These are phyloP conservation scores for Purpureocillium takamizusanense DNA, from an alignment of 2,329 filamentous ascomycete genomes.

Conservation along the genomic window DNA sequence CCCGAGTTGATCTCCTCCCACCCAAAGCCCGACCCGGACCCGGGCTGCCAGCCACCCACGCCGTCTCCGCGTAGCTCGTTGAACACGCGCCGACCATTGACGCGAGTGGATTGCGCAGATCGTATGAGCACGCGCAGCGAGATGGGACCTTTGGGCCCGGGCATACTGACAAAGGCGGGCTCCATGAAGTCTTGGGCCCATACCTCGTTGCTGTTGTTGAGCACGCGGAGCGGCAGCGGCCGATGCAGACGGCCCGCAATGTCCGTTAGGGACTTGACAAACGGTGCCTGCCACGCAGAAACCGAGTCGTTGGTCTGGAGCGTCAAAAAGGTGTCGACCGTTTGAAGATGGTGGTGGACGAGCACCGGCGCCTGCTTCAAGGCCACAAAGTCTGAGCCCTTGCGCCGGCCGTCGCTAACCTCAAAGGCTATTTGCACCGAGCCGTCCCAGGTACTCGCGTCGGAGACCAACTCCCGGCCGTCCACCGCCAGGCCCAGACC, in stretches of 20 bases:
- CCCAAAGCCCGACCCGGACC: slow-evolving; percentile 5
- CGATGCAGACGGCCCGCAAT: neutral
- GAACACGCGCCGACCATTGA: slow-evolving; percentile 9
- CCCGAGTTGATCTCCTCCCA: slow-evolving; percentile 8
- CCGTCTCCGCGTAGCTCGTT: slow-evolving; percentile 8
- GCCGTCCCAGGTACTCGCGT: neutral
- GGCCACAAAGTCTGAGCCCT: slow-evolving; percentile 1
- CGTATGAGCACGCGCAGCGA: slow-evolving; percentile 18
- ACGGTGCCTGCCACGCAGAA: no score
- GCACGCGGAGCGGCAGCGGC: neutral
- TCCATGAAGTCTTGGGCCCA: slow-evolving; percentile 27
- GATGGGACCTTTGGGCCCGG: slow-evolving; percentile 18
- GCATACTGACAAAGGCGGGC: slow-evolving; percentile 23
- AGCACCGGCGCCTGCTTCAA: slow-evolving; percentile 4
- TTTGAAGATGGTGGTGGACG: slow-evolving; percentile 5
- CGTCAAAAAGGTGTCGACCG: neutral
- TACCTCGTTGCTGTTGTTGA: slow-evolving; percentile 11
- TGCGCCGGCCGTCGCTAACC: neutral
- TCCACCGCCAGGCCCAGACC: neutral
- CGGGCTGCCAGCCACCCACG: slow-evolving; percentile 17
- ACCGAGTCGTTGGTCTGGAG: no score
- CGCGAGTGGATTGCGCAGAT: slow-evolving; percentile 15
- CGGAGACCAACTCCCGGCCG: slow-evolving; percentile 22
- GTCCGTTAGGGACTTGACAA: neutral
- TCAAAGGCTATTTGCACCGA: slow-evolving; percentile 1